A percentile compares a stretch with the other conserved stretches of the same genome.
Evolutionary conservation across 768 basidiomycete species (phyloP).

Genomic region (Amanita pallidorosea): DNA sequence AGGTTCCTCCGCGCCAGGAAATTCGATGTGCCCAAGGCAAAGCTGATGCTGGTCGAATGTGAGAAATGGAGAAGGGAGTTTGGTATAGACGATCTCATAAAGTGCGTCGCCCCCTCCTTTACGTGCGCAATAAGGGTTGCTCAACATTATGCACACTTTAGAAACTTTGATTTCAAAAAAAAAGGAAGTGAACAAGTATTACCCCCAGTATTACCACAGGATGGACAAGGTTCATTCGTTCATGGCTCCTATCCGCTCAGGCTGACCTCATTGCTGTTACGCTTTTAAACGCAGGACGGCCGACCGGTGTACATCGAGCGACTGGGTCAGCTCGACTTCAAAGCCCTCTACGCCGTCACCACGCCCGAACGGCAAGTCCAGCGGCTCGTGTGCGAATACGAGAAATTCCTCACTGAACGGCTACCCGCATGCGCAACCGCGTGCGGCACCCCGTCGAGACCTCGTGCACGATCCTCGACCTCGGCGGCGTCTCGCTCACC

Average conservation of each 20-base stretch:
- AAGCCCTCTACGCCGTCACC: constrained; percentile 70
- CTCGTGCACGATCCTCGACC: constrained; percentile 94
- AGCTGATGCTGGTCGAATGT: constrained; percentile 69
- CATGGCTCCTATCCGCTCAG: neutral
- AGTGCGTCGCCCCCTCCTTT: constrained; percentile 29
- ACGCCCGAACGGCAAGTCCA: constrained; percentile 82
- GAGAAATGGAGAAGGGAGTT: constrained; percentile 90
- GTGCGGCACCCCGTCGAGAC: constrained; percentile 90
- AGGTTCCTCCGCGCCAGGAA: constrained; percentile 91
- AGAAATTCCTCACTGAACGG: constrained; percentile 72
- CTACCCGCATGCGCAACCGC: constrained; percentile 67
- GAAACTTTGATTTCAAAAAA: constrained; percentile 79
- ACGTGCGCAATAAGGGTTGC: constrained; percentile 3
- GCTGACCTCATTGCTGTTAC: neutral
- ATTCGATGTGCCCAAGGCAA: constrained; percentile 77
- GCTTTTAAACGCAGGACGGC: constrained; percentile 54
- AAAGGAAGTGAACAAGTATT: constrained; percentile 77
- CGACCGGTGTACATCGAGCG: constrained; percentile 93
- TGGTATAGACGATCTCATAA: constrained; percentile 62
- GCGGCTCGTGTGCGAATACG: constrained; percentile 89
- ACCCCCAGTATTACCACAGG: constrained; percentile 95
- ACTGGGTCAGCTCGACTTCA: constrained; percentile 83
- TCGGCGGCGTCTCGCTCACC: constrained; percentile 55
- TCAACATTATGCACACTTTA: constrained; percentile 16
- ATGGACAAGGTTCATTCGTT: constrained; percentile 90